A percentile compares a stretch with the other conserved stretches of the same genome.
Evolutionary conservation across 441 rosid genomes (phyloP).

Genomic region (Jatropha podagrica): DNA sequence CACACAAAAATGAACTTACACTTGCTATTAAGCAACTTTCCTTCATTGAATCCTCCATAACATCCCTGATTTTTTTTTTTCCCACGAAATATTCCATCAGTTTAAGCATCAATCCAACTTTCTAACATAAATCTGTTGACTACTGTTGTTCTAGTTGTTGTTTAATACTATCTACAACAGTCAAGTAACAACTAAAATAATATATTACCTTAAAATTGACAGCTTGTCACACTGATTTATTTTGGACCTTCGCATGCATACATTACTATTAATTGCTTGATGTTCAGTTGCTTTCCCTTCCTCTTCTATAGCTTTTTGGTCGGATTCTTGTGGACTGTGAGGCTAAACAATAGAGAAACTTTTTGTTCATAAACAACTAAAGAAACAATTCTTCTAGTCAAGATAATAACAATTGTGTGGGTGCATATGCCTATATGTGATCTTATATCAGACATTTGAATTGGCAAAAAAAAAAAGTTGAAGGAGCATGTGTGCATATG

Average conservation of each 20-base stretch:
- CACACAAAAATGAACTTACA: background rate
- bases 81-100: background rate
- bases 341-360: background rate
- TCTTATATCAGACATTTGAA: background rate
- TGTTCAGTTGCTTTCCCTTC: slow-evolving; percentile 6
- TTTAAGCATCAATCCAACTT: background rate
- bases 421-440: background rate
- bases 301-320: background rate
- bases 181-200: background rate
- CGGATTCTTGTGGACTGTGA: background rate
- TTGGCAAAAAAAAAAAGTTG: background rate
- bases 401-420: background rate
- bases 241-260: background rate
- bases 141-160: background rate
- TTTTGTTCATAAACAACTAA: slow-evolving; percentile 3
- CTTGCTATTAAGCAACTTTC: slow-evolving; percentile 18
- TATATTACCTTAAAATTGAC: slow-evolving; percentile 20
- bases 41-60: slow-evolving; percentile 14
- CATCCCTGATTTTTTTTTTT: slow-evolving; percentile 10
- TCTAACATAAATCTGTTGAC: background rate
- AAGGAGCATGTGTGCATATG: background rate
- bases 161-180: background rate
- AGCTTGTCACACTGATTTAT: slow-evolving; percentile 1
- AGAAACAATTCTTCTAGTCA: background rate
- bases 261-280: background rate